Percentiles rank a stretch among this genome's conserved stretches.
These are phyloP conservation scores for Intubia oerlemansii DNA, from an alignment of 2,329 filamentous ascomycete species.

Conservation along the genomic window DNA sequence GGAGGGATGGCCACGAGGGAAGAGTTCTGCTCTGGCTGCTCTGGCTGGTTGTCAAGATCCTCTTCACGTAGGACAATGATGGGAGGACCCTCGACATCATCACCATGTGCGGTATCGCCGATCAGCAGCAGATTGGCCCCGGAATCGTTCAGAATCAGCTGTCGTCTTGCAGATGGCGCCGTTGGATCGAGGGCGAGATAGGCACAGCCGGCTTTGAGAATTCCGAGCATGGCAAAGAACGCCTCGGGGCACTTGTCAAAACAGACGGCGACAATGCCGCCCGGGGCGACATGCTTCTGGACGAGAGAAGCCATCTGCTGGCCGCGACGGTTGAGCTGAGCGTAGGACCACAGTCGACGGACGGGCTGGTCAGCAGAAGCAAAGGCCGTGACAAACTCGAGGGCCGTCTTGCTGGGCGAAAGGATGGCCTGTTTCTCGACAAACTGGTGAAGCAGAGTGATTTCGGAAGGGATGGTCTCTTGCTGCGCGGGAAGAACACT, in stretches of 20 bases:
- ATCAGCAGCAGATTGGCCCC: constrained; percentile 37
- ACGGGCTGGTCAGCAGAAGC: constrained; percentile 16
- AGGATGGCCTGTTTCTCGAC: constrained; percentile 40
- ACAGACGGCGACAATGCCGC: constrained; percentile 50
- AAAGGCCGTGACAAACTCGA: constrained; percentile 52
- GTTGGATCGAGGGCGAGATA: constrained; percentile 64
- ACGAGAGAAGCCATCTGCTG: constrained; percentile 54
- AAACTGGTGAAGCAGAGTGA: constrained; percentile 52
- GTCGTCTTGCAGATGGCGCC: constrained; percentile 50
- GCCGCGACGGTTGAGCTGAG: constrained; percentile 45
- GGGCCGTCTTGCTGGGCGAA: constrained; percentile 38
- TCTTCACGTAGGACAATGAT: constrained; percentile 15
- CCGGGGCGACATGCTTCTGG: constrained; percentile 23
- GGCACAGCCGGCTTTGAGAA: constrained; percentile 62
- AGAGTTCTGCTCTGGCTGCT: not conserved
- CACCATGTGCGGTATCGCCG: constrained; percentile 8
- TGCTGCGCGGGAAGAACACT: constrained; percentile 45
- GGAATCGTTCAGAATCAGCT: constrained; percentile 62
- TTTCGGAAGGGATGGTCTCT: constrained; percentile 31
- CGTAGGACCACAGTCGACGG: constrained; percentile 48
- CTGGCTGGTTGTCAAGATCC: constrained; percentile 10
- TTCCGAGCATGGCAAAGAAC: constrained; percentile 61
- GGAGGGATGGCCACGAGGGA: constrained; percentile 13
- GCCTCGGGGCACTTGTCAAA: constrained; percentile 76
- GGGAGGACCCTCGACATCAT: constrained; percentile 14